Evolutionary conservation across 805 yeast genomes (phyloP).

Genomic region (Candida nitratophila): DNA sequence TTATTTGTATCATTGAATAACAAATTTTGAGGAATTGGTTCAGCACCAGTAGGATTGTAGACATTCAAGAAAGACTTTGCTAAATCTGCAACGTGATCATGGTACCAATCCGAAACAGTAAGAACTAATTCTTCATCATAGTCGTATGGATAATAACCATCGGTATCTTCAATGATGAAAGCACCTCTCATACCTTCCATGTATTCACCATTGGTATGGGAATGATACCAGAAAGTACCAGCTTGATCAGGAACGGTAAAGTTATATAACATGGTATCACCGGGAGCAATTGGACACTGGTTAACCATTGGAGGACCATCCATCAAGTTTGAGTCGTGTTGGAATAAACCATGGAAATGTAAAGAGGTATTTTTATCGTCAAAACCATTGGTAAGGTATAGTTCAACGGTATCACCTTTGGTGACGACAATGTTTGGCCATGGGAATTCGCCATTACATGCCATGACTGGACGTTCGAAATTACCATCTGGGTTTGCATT

Average conservation of each 20-base stretch:
- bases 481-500: conserved; percentile 51
- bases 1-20: conserved; percentile 78
- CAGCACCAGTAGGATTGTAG: conserved; percentile 96
- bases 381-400: conserved; percentile 73
- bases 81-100: conserved; percentile 46
- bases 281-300: conserved; percentile 90
- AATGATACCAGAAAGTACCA: conserved; percentile 97
- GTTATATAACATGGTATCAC: conserved; percentile 65
- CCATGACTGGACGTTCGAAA: conserved; percentile 36
- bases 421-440: conserved; percentile 77
- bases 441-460: conserved; percentile 60
- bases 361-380: conserved; percentile 62
- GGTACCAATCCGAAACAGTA: conserved; percentile 85
- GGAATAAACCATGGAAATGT: conserved; percentile 94
- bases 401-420: conserved; percentile 71
- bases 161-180: conserved; percentile 65
- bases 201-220: conserved; percentile 84
- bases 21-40: conserved; percentile 83
- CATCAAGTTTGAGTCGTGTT: conserved; percentile 65
- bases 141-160: conserved; percentile 54
- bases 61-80: conserved; percentile 52
- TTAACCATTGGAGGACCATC: conserved; percentile 88
- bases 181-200: conserved; percentile 89
- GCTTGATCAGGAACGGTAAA: conserved; percentile 78
- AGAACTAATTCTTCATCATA: conserved; percentile 76